Evolutionary conservation across 2,329 filamentous ascomycete genomes (phyloP).

Genomic region (Pyricularia sp.): DNA sequence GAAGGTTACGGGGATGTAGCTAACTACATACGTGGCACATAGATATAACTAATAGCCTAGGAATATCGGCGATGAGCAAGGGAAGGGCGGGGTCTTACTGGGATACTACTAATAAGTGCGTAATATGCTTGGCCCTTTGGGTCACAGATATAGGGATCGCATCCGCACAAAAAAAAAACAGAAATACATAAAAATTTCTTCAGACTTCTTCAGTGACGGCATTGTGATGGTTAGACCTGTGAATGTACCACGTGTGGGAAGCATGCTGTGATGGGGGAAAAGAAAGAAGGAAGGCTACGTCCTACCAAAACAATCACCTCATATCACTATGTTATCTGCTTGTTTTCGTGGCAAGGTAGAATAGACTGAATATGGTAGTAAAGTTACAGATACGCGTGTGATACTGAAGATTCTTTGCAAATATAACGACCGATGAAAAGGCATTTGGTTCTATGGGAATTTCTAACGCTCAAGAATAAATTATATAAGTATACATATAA

Average conservation of each 20-base stretch:
- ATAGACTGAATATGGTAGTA: no score
- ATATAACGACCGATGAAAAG: no score
- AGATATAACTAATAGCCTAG: not conserved
- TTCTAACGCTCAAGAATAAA: no score
- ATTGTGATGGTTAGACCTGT: not conserved
- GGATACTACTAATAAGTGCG: not conserved
- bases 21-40: not conserved
- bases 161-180: not conserved
- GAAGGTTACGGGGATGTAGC: not conserved
- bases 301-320: no score
- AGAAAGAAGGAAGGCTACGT: no score
- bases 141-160: not conserved
- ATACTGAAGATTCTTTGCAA: no score
- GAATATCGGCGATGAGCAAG: not conserved
- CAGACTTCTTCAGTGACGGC: not conserved
- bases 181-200: not conserved
- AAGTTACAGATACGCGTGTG: no score
- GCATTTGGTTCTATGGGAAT: no score
- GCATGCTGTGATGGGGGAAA: not conserved
- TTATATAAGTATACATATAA: no score
- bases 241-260: not conserved
- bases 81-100: no score
- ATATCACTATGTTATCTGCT: no score
- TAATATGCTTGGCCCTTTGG: not conserved
- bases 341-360: no score